A percentile compares a stretch with the other conserved stretches of the same genome.
These are phyloP conservation scores for Buxus sempervirens DNA, from an alignment of 164 flowering plant genomes.

Conservation along the genomic window DNA sequence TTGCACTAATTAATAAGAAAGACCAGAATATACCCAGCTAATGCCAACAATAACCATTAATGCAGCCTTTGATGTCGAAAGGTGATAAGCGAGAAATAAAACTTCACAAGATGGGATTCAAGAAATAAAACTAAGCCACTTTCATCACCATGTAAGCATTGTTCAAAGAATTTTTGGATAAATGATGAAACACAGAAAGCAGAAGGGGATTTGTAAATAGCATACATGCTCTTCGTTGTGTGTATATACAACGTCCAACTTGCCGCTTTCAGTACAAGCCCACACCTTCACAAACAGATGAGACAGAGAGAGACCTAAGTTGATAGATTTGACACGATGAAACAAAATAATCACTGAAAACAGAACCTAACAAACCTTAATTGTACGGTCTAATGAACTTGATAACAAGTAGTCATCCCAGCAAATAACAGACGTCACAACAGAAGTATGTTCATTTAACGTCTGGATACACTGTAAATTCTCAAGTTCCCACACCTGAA, in stretches of 20 bases:
- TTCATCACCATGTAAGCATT: background rate
- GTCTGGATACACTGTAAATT: slow-evolving; percentile 80
- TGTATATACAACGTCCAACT: slow-evolving; percentile 83
- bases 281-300: slow-evolving; percentile 61
- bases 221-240: slow-evolving; percentile 89
- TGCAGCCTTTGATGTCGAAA: too few species aligned
- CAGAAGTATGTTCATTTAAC: slow-evolving; percentile 67
- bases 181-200: background rate
- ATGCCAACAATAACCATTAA: too few species aligned
- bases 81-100: too few species aligned
- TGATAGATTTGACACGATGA: background rate
- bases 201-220: background rate
- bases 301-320: slow-evolving; percentile 6
- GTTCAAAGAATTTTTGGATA: background rate
- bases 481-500: slow-evolving; percentile 89
- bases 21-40: too few species aligned
- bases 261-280: slow-evolving; percentile 77
- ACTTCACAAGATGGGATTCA: too few species aligned
- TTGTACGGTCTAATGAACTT: slow-evolving; percentile 79
- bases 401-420: slow-evolving; percentile 94
- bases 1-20: too few species aligned
- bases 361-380: slow-evolving; percentile 70
- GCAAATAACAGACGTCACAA: slow-evolving; percentile 90
- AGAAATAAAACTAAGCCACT: background rate
- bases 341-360: background rate